Base-by-base conservation (phyloP, 805 yeast species). In the Pichia occidentalis region DNA sequence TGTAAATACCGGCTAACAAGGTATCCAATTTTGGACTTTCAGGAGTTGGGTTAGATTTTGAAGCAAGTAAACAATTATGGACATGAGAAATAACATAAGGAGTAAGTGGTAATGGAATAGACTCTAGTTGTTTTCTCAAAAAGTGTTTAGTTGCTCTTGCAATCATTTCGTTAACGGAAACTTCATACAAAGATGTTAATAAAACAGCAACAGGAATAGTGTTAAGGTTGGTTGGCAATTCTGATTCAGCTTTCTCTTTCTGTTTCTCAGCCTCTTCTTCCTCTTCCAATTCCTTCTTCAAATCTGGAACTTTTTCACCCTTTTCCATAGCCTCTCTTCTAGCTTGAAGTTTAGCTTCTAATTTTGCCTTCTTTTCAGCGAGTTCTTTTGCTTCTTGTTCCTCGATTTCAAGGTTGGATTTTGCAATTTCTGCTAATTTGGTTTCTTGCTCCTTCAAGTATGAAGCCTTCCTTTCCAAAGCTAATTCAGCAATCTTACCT, bases 101-200 rank as follows among this genome's bases (percentile, higher is more conserved):
- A 38, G 73, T 68, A 42, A 81, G 63, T 29, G 68, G 59, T 9
- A 71, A 38, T 13, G 92, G 85, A 13, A 79, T 53, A 1, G 49
- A 38, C 5, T 47, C 49, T 27, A 80, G 57, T 20, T 59, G 54
- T 4, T 59, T 55, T 54, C 86, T 77, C 51, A 88, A 61, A 31
- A 80, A 57, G 52, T 86, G 94, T 64, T 90, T 90, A 34, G 75
- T 60, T 20, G 85, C 75, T 63, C 98, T 80, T 18, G 90, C 73
- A 50, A 88, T 59, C 66, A 88, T 80, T 60, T 88, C 97, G 39
- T 68, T 74, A 29, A 64, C 56, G 22, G 77, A 58, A 27, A 78
- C 57, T 11, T 50, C 55, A 39, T 67, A 59, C 33, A 83, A 64
- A n/a, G 77, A 64, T 6, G 61, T 50, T 43, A 73, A 64, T 46